Conservation (phyloP, 176 grass and related monocot genomes). For the Aechmea fasciata region DNA sequence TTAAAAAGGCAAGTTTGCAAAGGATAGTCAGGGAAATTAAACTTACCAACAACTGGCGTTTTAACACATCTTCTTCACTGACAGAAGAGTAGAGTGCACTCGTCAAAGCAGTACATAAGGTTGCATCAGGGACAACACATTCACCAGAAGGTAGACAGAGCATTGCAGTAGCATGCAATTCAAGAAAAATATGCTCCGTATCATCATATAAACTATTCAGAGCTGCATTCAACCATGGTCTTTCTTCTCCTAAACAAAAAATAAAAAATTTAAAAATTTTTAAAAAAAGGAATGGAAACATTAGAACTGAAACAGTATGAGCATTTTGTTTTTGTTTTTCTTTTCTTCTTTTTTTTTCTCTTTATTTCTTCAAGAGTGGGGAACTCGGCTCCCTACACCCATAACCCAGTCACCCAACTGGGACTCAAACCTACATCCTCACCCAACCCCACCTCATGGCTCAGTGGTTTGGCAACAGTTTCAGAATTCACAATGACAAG, state of each 20-base stretch:
- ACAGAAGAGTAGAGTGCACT: constrained; percentile 85
- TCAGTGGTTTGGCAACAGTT: not conserved
- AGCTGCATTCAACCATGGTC: constrained; percentile 64
- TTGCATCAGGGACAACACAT: constrained; percentile 80
- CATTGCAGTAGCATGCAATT: constrained; percentile 81
- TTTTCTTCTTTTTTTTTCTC: too few species aligned
- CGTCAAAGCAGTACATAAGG: constrained; percentile 76
- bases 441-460: too few species aligned
- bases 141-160: constrained; percentile 84
- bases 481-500: not conserved
- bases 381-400: too few species aligned
- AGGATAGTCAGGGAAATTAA: not conserved
- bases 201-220: constrained; percentile 45
- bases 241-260: constrained; percentile 56
- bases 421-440: too few species aligned
- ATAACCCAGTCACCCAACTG: too few species aligned
- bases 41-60: constrained; percentile 60
- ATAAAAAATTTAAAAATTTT: not conserved
- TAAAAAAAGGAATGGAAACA: not conserved
- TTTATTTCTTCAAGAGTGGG: too few species aligned
- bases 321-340: not conserved
- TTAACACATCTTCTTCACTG: constrained; percentile 68
- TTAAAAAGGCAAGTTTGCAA: not conserved
- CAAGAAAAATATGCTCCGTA: constrained; percentile 48
- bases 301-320: constrained; percentile 7